Conservation (phyloP, 306 rosid genomes). For the Casuarina glauca region DNA sequence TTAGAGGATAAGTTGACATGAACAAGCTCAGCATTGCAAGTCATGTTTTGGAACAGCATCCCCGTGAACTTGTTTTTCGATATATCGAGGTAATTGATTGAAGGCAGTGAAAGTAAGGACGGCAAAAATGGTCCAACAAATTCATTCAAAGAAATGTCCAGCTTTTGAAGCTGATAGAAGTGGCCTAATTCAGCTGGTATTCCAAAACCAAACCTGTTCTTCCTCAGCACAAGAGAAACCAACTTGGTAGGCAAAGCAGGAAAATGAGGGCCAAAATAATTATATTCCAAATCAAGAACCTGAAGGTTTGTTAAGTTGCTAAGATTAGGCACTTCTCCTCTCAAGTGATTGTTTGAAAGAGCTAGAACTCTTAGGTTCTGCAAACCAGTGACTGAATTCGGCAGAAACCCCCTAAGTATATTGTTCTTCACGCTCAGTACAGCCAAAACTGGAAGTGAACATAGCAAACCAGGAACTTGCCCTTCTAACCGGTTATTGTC, state of each 20-base stretch:
- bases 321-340: constrained; percentile 75
- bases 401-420: constrained; percentile 54
- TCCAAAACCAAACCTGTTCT: constrained; percentile 59
- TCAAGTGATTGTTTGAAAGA: constrained; percentile 64
- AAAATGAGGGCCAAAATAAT: constrained; percentile 71
- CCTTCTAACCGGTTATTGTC: constrained; percentile 70
- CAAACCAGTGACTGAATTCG: constrained; percentile 51
- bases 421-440: constrained; percentile 72
- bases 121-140: constrained; percentile 78
- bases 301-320: constrained; percentile 66
- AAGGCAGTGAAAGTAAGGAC: constrained; percentile 65
- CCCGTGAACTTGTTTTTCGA: constrained; percentile 82
- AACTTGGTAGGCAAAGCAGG: constrained; percentile 66
- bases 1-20: constrained; percentile 81
- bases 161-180: constrained; percentile 64
- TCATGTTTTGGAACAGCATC: constrained; percentile 49
- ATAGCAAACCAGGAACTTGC: constrained; percentile 53
- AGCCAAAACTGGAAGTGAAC: constrained; percentile 62
- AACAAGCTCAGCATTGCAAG: constrained; percentile 66
- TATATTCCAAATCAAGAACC: constrained; percentile 64
- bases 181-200: constrained; percentile 54
- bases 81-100: constrained; percentile 66
- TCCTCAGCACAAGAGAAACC: constrained; percentile 65
- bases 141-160: constrained; percentile 73
- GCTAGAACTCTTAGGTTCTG: constrained; percentile 58